phyloP scores from a whole-genome alignment of 164 flowering plant genomes.

The Malania oleifera region DNA sequence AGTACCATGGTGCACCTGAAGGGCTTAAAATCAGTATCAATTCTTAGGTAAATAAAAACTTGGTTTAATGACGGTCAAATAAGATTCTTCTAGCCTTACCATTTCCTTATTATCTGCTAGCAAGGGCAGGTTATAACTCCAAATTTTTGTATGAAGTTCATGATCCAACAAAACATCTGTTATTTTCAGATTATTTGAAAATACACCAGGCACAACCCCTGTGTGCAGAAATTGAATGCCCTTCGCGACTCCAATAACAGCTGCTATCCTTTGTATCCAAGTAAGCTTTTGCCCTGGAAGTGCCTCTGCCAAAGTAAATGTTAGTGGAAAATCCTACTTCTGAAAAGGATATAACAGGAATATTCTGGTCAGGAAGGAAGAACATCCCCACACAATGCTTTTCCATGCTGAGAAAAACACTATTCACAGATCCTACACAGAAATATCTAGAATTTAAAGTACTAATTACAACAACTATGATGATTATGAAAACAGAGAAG shows the following conservation, averaged over 20 bases:
- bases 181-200: conserved; percentile 30
- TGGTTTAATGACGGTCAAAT: background rate
- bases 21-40: background rate
- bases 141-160: conserved; percentile 28
- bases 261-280: conserved; percentile 35
- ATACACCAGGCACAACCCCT: conserved; percentile 36
- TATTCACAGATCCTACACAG: background rate
- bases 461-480: background rate
- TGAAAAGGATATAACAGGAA: background rate
- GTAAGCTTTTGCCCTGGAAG: conserved; percentile 17
- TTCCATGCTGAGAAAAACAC: too few species aligned
- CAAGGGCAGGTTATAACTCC: conserved; percentile 33
- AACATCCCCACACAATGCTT: too few species aligned
- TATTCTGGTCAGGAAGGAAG: background rate
- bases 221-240: conserved; percentile 44
- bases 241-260: conserved; percentile 32
- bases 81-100: conserved; percentile 11
- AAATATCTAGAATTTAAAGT: too few species aligned
- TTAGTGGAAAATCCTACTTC: background rate
- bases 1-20: conserved; percentile 19
- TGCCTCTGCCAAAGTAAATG: conserved; percentile 11
- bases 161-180: conserved; percentile 34
- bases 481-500: background rate
- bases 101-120: conserved; percentile 14
- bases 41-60: background rate